Evolutionary conservation across 371 early-diverging fungal species (phyloP), one percentile per base, ranked within the genome.

Genomic region (Blyttiomyces sp.): DNA sequence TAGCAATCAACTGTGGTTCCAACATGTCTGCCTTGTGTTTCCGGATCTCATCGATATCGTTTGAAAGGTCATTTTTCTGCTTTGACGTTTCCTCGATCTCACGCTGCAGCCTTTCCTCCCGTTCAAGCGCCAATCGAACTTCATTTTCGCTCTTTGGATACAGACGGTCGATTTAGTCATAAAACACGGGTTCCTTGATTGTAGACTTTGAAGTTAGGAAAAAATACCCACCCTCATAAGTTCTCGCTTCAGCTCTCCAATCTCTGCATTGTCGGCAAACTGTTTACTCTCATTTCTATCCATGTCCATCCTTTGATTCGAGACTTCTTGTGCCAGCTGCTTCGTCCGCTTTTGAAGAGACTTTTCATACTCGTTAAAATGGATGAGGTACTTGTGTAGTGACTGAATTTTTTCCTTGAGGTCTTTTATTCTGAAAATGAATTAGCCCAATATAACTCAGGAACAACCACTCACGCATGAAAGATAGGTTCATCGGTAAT

Each of bases 1-100:
- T 66, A 7, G 77, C 73, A 35, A 83, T 70, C 32, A 83, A 65
- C 54, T 83, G 81, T 11, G 83, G 83, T 34, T 83, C 83, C 26
- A 83, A 71, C 82, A 83, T 79, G 65, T 83, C 82, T 2, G 79
- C 75, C 63, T 81, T 80, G 61, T 83, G 83, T 44, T 70, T 59
- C 45, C 81, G 53, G n/a, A 78, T 75, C 54, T 82, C 82, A 16
- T 83, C 83, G 56, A 83, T 83, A 33, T 80, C 81, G 13, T 71
- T 63, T 31, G 63, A 45, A 11, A 81, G 57, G 16, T 71, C 67
- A 16, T 56, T 30, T 52, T 71, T 72, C 50, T 69, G 64, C n/a
- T 58, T 60, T n/a, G 48, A 31, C 3, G 67, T 33, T 45, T 83
- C 83, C 24, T 76, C 71, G 35, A 75, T 76, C 17, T 83, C 83